phyloP scores from a whole-genome alignment of 2,329 filamentous ascomycete species.

The Colletotrichum sp. region DNA sequence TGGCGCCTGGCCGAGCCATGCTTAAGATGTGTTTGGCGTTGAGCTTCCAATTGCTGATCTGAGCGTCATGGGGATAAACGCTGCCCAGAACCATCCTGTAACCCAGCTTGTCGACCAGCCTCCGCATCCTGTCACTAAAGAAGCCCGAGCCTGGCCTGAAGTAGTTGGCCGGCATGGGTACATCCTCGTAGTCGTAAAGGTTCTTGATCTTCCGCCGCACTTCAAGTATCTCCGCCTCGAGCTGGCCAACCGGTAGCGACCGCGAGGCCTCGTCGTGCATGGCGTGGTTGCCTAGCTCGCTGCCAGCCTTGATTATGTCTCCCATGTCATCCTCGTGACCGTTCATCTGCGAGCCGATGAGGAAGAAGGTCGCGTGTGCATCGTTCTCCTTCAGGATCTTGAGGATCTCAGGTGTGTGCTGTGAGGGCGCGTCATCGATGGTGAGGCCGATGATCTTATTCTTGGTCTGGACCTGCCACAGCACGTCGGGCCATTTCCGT shows the following conservation, averaged over 20 bases:
- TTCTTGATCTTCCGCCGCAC: constrained; percentile 66
- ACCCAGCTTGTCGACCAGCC: constrained; percentile 61
- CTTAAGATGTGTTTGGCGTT: constrained; percentile 83
- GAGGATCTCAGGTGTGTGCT: constrained; percentile 73
- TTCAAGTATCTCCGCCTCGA: constrained; percentile 65
- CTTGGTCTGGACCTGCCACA: constrained; percentile 69
- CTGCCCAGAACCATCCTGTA: constrained; percentile 80
- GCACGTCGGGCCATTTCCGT: constrained; percentile 74
- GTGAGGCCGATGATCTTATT: constrained; percentile 79
- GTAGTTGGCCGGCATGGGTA: constrained; percentile 58
- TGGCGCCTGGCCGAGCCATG: constrained; percentile 76
- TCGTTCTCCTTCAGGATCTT: constrained; percentile 67
- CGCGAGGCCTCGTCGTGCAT: constrained; percentile 84
- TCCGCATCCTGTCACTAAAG: constrained; percentile 75
- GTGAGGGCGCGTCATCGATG: constrained; percentile 84
- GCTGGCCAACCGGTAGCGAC: constrained; percentile 59
- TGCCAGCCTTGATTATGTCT: constrained; percentile 62
- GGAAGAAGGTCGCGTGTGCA: constrained; percentile 83
- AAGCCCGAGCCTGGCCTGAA: constrained; percentile 87
- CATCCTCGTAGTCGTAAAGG: constrained; percentile 57
- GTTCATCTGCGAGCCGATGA: constrained; percentile 79
- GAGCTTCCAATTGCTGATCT: constrained; percentile 69
- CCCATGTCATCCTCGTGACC: constrained; percentile 59
- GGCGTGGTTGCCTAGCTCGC: constrained; percentile 85
- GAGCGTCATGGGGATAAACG: constrained; percentile 91